A percentile compares a stretch with the other conserved stretches of the same genome.
Conservation (phyloP, 805 yeast species). For the Gaillardinia entomophila region DNA sequence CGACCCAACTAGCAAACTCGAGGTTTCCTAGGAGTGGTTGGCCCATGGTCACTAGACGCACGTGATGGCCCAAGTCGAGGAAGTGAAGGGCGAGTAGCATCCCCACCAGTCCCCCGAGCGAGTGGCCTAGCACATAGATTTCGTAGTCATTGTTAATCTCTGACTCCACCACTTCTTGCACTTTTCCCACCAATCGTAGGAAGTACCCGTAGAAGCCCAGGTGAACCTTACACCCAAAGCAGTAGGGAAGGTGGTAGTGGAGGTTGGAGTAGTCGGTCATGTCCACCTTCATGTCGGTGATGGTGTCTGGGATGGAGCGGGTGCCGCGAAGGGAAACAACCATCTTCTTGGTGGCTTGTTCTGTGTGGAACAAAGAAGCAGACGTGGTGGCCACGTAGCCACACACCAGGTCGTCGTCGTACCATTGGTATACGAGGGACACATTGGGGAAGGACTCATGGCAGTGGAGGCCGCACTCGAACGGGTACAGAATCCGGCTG, state of each 20-base stretch:
- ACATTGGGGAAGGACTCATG: slow-evolving; percentile 27
- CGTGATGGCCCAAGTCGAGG: slow-evolving; percentile 26
- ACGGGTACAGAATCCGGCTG: slow-evolving; percentile 27
- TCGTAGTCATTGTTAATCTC: slow-evolving; percentile 12
- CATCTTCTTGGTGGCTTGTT: slow-evolving; percentile 19
- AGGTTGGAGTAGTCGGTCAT: slow-evolving; percentile 24
- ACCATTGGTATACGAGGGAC: slow-evolving; percentile 36
- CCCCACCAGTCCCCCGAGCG: slow-evolving; percentile 40
- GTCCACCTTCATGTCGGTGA: slow-evolving; percentile 33
- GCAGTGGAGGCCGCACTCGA: slow-evolving; percentile 33
- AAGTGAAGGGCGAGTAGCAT: slow-evolving; percentile 30
- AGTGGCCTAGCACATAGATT: slow-evolving; percentile 17
- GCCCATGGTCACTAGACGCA: slow-evolving; percentile 36
- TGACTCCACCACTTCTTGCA: slow-evolving; percentile 16
- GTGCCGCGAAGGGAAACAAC: slow-evolving; percentile 38
- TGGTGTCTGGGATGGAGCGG: slow-evolving; percentile 33
- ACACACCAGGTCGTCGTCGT: slow-evolving; percentile 18
- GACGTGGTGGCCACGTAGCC: slow-evolving; percentile 34
- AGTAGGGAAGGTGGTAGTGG: slow-evolving; percentile 15
- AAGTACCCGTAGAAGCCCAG: slow-evolving; percentile 29
- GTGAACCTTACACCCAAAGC: slow-evolving; percentile 36
- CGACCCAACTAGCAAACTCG: slow-evolving; percentile 32
- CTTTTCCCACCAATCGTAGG: slow-evolving; percentile 18
- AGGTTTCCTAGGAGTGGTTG: slow-evolving; percentile 40
- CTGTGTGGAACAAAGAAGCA: slow-evolving; percentile 17